Conservation (phyloP, 208 protist genomes). For the Acanthamoeba triangularis region DNA sequence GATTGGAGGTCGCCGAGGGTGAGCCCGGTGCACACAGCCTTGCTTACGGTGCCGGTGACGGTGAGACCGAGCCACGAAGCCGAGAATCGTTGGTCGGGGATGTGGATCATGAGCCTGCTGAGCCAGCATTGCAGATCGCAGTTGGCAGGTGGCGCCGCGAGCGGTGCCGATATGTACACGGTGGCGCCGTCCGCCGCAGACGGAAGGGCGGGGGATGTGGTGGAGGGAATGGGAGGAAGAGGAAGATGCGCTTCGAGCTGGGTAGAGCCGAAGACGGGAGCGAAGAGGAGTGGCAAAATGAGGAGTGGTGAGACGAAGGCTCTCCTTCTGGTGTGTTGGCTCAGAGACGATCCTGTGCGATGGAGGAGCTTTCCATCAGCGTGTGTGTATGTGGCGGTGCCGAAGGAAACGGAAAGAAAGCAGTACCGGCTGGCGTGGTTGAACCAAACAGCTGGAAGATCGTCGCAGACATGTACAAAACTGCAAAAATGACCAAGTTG, state of each 20-base stretch:
- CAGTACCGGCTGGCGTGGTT: background rate
- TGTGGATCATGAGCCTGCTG: conserved; percentile 64
- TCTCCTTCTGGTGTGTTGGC: background rate
- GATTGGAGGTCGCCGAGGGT: conserved; percentile 54
- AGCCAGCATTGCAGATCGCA: conserved; percentile 75
- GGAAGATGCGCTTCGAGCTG: background rate
- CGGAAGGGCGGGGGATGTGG: background rate
- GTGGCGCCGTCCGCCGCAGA: background rate
- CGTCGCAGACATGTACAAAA: background rate
- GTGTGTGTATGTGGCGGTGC: background rate
- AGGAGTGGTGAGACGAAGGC: background rate
- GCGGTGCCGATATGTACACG: conserved; percentile 49
- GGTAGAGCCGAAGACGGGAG: background rate
- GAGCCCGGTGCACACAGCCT: conserved; percentile 54
- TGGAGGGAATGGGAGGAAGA: background rate
- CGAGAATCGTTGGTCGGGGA: conserved; percentile 54
- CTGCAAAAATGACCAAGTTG: background rate
- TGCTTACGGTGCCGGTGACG: conserved; percentile 49
- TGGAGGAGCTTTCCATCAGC: background rate
- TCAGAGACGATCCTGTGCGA: background rate
- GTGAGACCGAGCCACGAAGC: background rate
- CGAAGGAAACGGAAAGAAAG: background rate
- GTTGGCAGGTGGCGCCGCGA: background rate
- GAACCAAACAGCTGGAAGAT: background rate
- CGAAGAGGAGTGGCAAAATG: background rate